A percentile compares a stretch with the other conserved stretches of the same genome.
Evolutionary conservation across 257 asterid species (phyloP).

Genomic region (Ligustrum vulgare): DNA sequence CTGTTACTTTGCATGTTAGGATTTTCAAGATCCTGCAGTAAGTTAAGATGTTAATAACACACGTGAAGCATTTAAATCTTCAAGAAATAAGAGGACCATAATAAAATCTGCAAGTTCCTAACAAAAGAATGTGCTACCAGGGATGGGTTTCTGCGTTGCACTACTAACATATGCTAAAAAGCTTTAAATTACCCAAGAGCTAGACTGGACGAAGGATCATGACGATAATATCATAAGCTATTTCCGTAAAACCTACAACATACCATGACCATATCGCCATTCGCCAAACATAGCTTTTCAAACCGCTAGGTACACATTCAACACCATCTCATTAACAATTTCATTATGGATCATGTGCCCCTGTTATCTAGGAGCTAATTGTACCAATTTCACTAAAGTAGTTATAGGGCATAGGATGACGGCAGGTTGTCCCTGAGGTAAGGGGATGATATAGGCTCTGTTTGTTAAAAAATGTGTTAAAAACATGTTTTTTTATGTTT

Average conservation of each 20-base stretch:
- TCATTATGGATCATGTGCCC: neutral
- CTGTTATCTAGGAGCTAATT: neutral
- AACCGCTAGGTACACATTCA: neutral
- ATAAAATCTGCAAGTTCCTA: neutral
- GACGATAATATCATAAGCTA: neutral
- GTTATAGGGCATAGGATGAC: conserved; percentile 23
- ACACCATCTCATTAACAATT: neutral
- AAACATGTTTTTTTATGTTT: too few species aligned
- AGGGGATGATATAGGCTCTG: conserved; percentile 15
- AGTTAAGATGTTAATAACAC: conserved; percentile 35
- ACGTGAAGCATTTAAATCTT: conserved; percentile 13
- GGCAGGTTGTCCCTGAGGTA: conserved; percentile 7
- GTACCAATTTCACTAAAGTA: conserved; percentile 6
- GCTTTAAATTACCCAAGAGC: neutral
- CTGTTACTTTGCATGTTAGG: conserved; percentile 52
- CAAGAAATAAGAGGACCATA: neutral
- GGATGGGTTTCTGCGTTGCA: neutral
- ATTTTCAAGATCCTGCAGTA: conserved; percentile 76
- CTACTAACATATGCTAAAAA: neutral
- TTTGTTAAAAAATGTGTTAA: too few species aligned
- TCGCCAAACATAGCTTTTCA: neutral
- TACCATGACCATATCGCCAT: neutral
- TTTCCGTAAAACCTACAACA: neutral
- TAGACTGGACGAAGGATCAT: neutral
- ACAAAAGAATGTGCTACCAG: neutral